Evolutionary conservation across 257 asterid species (phyloP), one percentile per base, ranked within the genome.

Genomic region (Nicotiana undulata): DNA sequence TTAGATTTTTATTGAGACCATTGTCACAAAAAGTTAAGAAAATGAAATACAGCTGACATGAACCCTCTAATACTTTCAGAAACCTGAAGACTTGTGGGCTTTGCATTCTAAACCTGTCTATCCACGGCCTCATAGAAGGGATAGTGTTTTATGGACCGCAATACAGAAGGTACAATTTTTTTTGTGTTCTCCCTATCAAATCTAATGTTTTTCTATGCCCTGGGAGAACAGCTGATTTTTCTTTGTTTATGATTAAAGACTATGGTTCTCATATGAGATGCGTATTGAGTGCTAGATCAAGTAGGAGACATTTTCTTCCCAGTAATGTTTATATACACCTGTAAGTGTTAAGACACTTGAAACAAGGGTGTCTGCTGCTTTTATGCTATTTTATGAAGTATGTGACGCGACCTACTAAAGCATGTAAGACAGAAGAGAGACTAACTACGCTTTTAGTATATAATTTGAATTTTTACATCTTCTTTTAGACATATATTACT

Each of bases 81-180:
- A 88, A 85, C 99, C 98, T 76, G 97, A 95, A 70, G 94, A 92
- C 86, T 86, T 95, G 91, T 95, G 99, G 99, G 91, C 93, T 63
- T 7, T 91, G 80, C 99, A 95, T 83, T 93, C 98, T 81, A 88
- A 88, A 81, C 93, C 97, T 53, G 99, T 92, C 81, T 87, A 77
- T 7, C 95, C 99, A 2, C 91, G 83, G 89, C 99, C 98, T 65
- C 99, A 95, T 85, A 93, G 84, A 81, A 93, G 89, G 85, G 87
- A 88, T 32, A 87, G 89, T 75, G 56, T 86, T 83, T 80, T 88
- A 58, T 95, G 99, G 99, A 84, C 85, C 51, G 96, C 91, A 79
- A 95, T 95, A 85, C 88, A 82, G 86, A 95, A 93, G 99, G 98
- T 95, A 85, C 40, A 16, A 44, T 26, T 24, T 74, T 15, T 51